Base-by-base conservation (phyloP, 2,329 filamentous ascomycete genomes). In the Fusarium siculi region DNA sequence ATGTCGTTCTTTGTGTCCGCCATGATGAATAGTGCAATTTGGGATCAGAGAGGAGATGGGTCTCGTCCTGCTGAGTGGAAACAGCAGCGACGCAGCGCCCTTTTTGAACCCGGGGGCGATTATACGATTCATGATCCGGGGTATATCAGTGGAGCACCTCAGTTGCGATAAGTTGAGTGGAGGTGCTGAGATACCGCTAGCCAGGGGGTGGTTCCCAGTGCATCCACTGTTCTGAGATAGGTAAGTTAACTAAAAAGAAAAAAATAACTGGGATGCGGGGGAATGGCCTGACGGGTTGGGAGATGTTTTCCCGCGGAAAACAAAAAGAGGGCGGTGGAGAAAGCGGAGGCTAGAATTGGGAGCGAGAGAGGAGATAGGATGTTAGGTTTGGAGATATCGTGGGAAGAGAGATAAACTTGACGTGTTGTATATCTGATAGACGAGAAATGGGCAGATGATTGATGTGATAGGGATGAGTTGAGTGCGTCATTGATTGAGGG, bases 91-190 rank as follows among this genome's bases (percentile, higher is more conserved):
- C 60, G 21, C 28, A 37, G 12, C 19, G 39, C 53, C 70, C 52
- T 74, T 76, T 76, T 74, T 73, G 71, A 73, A 62, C 56, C 62
- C 57, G 52, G 58, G 53, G 56, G 54, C 44, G 63, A 67, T 61
- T 68, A 61, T 43, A 57, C 61, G 70, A 69, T 73, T 69, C 75
- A 71, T 63, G 69, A 70, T 76, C 75, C 37, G 75, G 75, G 75
- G 75, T 67, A 76, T 34, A 76, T 34, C 39, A 61, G 50, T 66
- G 63, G 62, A 59, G 47, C 28, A 28, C 28, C 28, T 28, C 28
- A 28, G 28, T 21, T 40, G 50, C 40, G 63, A 66, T 66, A 66
- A 66, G 63, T 66, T n/a, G 21, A 2, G 64, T 67, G 64, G 64
- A 66, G 53, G 37, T 40, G 19, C 70, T 54, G 23, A 74, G 74